phyloP scores from a whole-genome alignment of 2,329 filamentous ascomycete genomes.

The Cordyceps militaris region DNA sequence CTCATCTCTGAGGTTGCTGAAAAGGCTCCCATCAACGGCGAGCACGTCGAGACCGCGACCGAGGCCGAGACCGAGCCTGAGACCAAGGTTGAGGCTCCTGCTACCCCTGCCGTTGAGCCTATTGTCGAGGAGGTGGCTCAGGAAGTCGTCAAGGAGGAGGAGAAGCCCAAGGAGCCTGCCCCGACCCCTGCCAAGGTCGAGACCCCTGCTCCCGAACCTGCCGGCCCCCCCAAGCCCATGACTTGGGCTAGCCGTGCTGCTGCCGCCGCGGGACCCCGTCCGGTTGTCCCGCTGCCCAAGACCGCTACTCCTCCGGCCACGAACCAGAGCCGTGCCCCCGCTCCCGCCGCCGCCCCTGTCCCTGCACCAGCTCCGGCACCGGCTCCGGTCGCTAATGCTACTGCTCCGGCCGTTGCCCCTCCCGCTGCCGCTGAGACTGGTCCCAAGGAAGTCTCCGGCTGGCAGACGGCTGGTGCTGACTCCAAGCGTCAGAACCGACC shows the following conservation, averaged over 20 bases:
- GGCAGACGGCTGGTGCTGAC: conserved; percentile 83
- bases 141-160: conserved; percentile 48
- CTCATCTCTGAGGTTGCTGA: conserved; percentile 23
- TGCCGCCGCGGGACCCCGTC: conserved; percentile 48
- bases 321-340: conserved; percentile 43
- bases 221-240: conserved; percentile 51
- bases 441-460: conserved; percentile 50
- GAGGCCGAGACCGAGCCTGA: conserved; percentile 16
- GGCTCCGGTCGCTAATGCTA: conserved; percentile 23
- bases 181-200: conserved; percentile 39
- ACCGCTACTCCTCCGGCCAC: conserved; percentile 45
- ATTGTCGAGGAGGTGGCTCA: conserved; percentile 45
- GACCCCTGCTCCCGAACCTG: conserved; percentile 42
- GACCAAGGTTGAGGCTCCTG: conserved; percentile 17
- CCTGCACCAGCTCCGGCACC: conserved; percentile 41
- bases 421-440: conserved; percentile 26
- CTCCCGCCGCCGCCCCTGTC: conserved; percentile 33
- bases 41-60: conserved; percentile 8
- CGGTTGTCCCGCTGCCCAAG: conserved; percentile 51
- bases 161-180: conserved; percentile 60
- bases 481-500: conserved; percentile 76
- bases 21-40: conserved; percentile 17
- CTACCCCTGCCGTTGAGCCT: conserved; percentile 16
- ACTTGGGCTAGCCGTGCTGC: conserved; percentile 67
- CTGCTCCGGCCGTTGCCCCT: conserved; percentile 19